A percentile compares a stretch with the other conserved stretches of the same genome.
phyloP scores from a whole-genome alignment of 495 filamentous ascomycete genomes.

The Hypoxylon fragiforme region DNA sequence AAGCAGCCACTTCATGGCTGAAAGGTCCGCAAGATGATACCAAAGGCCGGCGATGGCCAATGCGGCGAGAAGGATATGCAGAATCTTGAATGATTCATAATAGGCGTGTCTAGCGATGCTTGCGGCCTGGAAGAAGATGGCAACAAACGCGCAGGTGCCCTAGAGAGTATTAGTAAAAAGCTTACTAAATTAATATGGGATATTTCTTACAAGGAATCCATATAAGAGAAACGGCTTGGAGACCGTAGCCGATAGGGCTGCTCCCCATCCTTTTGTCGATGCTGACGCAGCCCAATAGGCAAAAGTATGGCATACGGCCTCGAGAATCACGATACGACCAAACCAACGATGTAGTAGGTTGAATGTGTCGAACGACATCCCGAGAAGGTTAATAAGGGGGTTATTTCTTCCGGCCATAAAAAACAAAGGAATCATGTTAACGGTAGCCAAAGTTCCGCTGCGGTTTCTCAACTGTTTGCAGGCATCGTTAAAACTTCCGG shows the following conservation, averaged over 20 bases:
- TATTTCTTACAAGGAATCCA: conserved; percentile 58
- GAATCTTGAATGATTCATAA: conserved; percentile 81
- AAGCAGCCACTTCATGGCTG: conserved; percentile 64
- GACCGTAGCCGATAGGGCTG: conserved; percentile 43
- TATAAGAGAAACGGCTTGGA: conserved; percentile 47
- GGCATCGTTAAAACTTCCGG: conserved; percentile 54
- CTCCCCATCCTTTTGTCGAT: conserved; percentile 51
- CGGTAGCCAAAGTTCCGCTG: conserved; percentile 75
- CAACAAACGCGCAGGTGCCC: conserved; percentile 62
- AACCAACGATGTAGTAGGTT: conserved; percentile 96
- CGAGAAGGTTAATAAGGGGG: conserved; percentile 78
- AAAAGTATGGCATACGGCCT: conserved; percentile 72
- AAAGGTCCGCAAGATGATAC: conserved; percentile 66
- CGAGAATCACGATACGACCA: conserved; percentile 79
- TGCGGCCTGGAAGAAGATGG: conserved; percentile 69
- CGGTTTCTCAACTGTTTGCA: conserved; percentile 71
- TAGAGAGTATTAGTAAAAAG: conserved; percentile 37
- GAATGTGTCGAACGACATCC: conserved; percentile 94
- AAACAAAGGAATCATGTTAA: conserved; percentile 92
- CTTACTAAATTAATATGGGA: not conserved
- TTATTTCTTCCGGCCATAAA: conserved; percentile 92
- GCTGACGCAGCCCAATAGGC: conserved; percentile 62
- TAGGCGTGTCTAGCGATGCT: conserved; percentile 84
- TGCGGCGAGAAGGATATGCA: conserved; percentile 72
- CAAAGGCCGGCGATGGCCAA: conserved; percentile 68